phyloP scores from a whole-genome alignment of 441 rosid species.

The Aquilaria agallochum region DNA sequence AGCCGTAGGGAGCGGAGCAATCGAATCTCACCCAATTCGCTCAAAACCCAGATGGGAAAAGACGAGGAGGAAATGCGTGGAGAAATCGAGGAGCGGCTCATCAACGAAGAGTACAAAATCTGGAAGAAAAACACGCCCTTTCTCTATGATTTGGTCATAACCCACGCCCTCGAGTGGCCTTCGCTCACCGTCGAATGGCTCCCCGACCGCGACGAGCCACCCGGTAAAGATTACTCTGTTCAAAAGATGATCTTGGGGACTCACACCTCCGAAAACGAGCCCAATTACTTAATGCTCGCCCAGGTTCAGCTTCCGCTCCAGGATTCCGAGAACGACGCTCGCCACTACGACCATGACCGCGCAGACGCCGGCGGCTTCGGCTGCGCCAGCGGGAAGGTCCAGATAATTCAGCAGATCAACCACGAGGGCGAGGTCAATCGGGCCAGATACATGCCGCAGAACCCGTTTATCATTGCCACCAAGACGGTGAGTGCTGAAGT shows the following conservation, averaged over 20 bases:
- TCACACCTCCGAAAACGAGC: slow-evolving; percentile 96
- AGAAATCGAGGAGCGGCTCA: slow-evolving; percentile 79
- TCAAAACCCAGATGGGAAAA: slow-evolving; percentile 55
- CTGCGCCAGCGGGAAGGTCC: slow-evolving; percentile 86
- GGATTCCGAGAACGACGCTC: slow-evolving; percentile 83
- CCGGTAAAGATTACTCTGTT: slow-evolving; percentile 85
- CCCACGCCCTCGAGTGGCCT: slow-evolving; percentile 99
- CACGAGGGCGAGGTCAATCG: slow-evolving; percentile 96
- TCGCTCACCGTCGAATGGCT: slow-evolving; percentile 97
- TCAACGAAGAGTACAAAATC: slow-evolving; percentile 95
- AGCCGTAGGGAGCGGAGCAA: not conserved
- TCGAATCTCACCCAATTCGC: too few relatives aligned
- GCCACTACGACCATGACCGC: slow-evolving; percentile 89
- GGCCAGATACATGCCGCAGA: slow-evolving; percentile 99
- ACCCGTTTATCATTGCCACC: slow-evolving; percentile 83
- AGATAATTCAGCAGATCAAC: slow-evolving; percentile 90
- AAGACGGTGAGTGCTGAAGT: slow-evolving; percentile 95
- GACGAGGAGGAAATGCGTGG: slow-evolving; percentile 95
- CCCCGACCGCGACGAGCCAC: slow-evolving; percentile 87
- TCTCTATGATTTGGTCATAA: slow-evolving; percentile 89
- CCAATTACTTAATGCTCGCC: slow-evolving; percentile 93
- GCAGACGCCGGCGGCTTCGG: slow-evolving; percentile 87
- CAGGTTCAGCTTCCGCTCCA: slow-evolving; percentile 93
- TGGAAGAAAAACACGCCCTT: slow-evolving; percentile 99
- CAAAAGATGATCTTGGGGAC: slow-evolving; percentile 98